phyloP scores from a whole-genome alignment of 108 stramenopile species.

The Cylindrotheca fusiformis region DNA sequence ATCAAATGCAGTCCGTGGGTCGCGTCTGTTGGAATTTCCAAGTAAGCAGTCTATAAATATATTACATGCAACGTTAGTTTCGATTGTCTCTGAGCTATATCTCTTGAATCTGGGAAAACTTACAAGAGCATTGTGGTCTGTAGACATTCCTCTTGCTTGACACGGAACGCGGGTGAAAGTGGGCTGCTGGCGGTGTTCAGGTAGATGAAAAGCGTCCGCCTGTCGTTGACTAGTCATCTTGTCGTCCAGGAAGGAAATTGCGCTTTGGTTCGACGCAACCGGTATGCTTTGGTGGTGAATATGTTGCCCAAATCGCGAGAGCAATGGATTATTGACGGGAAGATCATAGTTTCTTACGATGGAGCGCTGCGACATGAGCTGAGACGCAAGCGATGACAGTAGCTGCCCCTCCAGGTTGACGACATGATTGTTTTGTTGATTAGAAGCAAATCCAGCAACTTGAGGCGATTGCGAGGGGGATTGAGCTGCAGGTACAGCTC shows the following conservation, averaged over 20 bases:
- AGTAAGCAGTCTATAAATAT: constrained; percentile 53
- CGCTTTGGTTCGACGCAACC: too few species aligned
- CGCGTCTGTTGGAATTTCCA: constrained; percentile 57
- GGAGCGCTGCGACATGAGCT: constrained; percentile 14
- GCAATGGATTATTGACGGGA: not conserved
- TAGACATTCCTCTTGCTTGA: constrained; percentile 72
- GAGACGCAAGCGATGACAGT: constrained; percentile 2
- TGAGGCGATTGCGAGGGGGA: too few species aligned
- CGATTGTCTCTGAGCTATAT: too few species aligned
- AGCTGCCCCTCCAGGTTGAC: not conserved
- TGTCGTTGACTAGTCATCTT: too few species aligned
- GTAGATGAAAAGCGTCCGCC: too few species aligned
- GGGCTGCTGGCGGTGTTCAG: not conserved
- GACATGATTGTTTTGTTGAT: not conserved
- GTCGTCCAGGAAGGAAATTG: too few species aligned
- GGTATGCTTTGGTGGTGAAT: too few species aligned
- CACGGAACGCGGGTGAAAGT: constrained; percentile 49
- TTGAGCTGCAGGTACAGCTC: too few species aligned
- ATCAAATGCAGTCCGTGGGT: constrained; percentile 69
- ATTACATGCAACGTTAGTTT: not conserved
- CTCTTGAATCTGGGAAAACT: too few species aligned
- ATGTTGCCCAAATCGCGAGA: too few species aligned
- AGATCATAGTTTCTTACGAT: not conserved
- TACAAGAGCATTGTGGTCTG: constrained; percentile 73
- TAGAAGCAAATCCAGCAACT: too few species aligned